Base-by-base conservation (phyloP, 2,329 filamentous ascomycete species). In the Aspergillus oerlinghausenensis region DNA sequence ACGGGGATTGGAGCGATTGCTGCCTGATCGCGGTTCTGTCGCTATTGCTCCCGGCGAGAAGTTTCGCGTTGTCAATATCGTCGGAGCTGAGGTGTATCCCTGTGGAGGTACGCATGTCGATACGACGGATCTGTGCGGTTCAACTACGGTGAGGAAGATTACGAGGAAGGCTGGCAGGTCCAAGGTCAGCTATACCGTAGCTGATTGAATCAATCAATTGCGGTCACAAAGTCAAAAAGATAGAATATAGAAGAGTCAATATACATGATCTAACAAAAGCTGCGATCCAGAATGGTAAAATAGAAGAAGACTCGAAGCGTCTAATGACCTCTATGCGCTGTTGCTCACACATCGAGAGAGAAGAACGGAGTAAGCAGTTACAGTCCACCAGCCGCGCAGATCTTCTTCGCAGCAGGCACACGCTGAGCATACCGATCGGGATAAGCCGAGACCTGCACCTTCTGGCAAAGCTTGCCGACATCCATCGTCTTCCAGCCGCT, bases 31-130 rank as follows among this genome's bases (percentile, higher is more conserved):
- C 35, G 73, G 65, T 54, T 50, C 74, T 42, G 65, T 76, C 51
- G 70, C 73, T 42, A 65, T 76, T 52, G 70, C 73, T 58, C 75
- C 76, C 8, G 82, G 80, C 25, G 81, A 82, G 62, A 85, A 82
- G 67, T 84, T 87, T 32, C 77, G 88, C 8, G 85, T 90, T 0
- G 87, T 90, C 25, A 81, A 84, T 57, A 88, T 91, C 58, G 82
- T 84, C 0, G 87, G 87, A 0, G 81, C 83, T 0, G 88, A 87
- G 63, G 81, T 81, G 26, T 90, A 91, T 75, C 87, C 88, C 1
- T 91, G 88, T 70, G 88, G 88, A 7, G 88, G 88, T 0, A 91
- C 88, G 26, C 88, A 91, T 75, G 87, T 90, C 3, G 76, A 81
- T 29, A 80, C 74, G 19, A 87, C 85, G 21, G 77, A 80, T 56